Base-by-base conservation (phyloP, 2,329 filamentous ascomycete genomes). In the Trichoderma cornu-damae region DNA sequence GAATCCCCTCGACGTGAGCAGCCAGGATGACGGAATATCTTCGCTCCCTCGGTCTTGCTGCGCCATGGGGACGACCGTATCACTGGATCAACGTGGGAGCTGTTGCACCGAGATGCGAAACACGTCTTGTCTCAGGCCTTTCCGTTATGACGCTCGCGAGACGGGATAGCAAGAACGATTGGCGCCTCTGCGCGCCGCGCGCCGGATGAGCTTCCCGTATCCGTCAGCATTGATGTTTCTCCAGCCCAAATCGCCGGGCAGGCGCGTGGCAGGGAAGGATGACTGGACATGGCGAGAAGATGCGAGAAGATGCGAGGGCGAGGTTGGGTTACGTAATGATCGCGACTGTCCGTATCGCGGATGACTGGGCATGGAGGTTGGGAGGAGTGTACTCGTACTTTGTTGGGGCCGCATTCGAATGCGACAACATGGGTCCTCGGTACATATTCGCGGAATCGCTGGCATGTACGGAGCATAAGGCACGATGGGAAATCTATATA, bases 61-160 rank as follows among this genome's bases (percentile, higher is more conserved):
- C 26, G 24, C 16, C 42, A 38, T 46, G 52, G 52, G 40, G 24
- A 46, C 32, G 22, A n/a, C 52, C 52, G 52, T 42, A 47, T 47
- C 16, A 22, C 32, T 55, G 42, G 32, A 20, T 14, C 9, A 38
- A 26, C 9, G 16, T 18, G 7, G 40, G 16, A n/a, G 16, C 24
- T 16, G 9, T 40, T n/a, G 20, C 35, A 51, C 30, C 52, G 24
- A 22, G 28, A 54, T 46, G 49, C 50, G 56, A 58, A 54, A 58
- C 56, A 54, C 22, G 6, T 12, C 18, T 3, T 58, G 56, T 58
- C 56, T 43, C 56, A 58, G 56, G 38, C 24, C 43, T n/a, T 37
- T 40, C 34, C 24, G 42, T n/a, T 30, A 58, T 58, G 56, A 58
- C 56, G 56, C 53, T 34, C 48, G 24, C 24, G 8, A 34, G 20